Base-by-base conservation (phyloP, 257 asterid species). In the Penstemon barbatus region DNA sequence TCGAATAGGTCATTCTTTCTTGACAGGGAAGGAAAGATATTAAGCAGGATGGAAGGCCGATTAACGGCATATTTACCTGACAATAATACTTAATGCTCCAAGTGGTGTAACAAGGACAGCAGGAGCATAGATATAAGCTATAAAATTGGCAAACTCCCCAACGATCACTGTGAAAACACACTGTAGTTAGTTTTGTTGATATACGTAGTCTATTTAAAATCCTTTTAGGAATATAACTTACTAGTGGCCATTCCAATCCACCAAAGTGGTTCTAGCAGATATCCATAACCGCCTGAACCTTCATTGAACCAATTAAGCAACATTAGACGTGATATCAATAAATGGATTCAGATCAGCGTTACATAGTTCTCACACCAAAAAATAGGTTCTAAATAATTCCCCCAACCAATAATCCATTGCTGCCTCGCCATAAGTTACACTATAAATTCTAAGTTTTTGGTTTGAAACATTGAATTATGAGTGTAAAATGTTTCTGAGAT, bases 271-370 rank as follows among this genome's bases (percentile, higher is more conserved):
- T 91, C 88, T 11, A 62, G 77, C 75, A 91, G 76, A 78, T 89
- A 91, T 68, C 92, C 89, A 86, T 89, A 83, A 71, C 97, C 96
- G 66, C 96, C 97, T 2, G 96, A 89, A 78, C 89, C 97, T 91
- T 75, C 79, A 80, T 45, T 71, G 15, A 63, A 71, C 40, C 33
- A 70, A 70, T 52, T 43, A 37, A 62, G 46, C 8, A 39, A 36
- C 74, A 66, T 80, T 50, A 76, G 54, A 53, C 61, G 51, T 15
- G 33, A 66, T 3, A 50, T 5, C 45, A 57, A 65, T 45, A 53
- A 58, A 56, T 25, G 49, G 62, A 57, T 67, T 12, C 49, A 63
- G 58, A 46, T 43, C 12, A 7, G 12, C 8, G 12, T 46, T 6
- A 46, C 8, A 6, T 7, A 46, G 7, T 7, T 68, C 45, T 44